Evolutionary conservation across 2,329 filamentous ascomycete genomes (phyloP), one percentile per base, ranked within the genome.

Genomic region (Paramyrothecium sp.): DNA sequence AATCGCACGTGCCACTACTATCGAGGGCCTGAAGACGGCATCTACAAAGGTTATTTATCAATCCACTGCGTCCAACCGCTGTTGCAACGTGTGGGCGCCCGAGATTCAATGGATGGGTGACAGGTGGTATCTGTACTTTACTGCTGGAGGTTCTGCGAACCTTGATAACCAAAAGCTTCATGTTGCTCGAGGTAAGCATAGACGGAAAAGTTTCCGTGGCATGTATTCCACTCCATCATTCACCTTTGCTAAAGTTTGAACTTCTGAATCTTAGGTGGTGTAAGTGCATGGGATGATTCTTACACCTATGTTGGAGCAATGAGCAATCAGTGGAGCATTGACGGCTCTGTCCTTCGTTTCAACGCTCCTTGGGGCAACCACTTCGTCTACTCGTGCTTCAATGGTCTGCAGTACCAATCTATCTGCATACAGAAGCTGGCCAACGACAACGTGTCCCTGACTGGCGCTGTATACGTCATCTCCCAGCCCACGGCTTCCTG

Each of bases 71-170:
- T 63, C 80, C 7, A 70, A 69, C 46, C 71, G 79, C 17, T 80
- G 78, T 69, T 81, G 79, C 67, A 83, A 82, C 59, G 77, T 84
- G 56, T 85, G 82, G 82, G 81, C 82, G 0, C 82, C 81, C 2
- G 81, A 83, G 63, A 71, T 82, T 1, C 81, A 83, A 62, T 77
- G 77, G 58, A 62, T 83, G 21, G 72, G 76, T 41, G 67, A 66
- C 8, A 59, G 56, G 19, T 76, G 81, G 81, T 83, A 81, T 60
- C 76, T 85, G 51, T 84, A 84, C 69, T 84, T 83, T 65, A 80
- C 80, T 1, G 78, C 80, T 1, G 80, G 81, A 0, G 72, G 71
- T 23, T 68, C 67, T 10, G 69, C 69, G 3, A 73, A 81, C 60
- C 69, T 83, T 2, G 78, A 79, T 48, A 73, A 74, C 2, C 82